Evolutionary conservation across 2,329 filamentous ascomycete species (phyloP).

Genomic region (Sporothrix dimorphospora): DNA sequence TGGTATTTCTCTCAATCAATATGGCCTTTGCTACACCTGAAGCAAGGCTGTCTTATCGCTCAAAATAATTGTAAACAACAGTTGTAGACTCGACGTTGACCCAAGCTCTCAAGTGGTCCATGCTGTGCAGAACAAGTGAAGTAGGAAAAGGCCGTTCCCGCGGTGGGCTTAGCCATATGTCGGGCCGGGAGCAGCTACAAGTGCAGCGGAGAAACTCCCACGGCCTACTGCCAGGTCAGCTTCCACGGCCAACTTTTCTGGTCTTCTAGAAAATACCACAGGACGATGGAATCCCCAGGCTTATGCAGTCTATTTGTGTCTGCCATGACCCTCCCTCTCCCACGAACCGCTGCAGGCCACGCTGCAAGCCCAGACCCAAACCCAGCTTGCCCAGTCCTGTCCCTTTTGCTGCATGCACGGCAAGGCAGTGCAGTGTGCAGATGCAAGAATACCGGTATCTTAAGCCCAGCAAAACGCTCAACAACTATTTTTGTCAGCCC

Average conservation of each 20-base stretch:
- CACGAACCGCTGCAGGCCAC: not conserved
- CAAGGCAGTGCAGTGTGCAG: not conserved
- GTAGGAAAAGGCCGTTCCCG: not conserved
- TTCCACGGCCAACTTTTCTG: not conserved
- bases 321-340: not conserved
- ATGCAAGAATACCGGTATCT: not conserved
- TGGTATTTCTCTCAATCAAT: too few species aligned
- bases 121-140: slow-evolving; percentile 7
- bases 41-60: too few species aligned
- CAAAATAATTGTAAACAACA: too few species aligned
- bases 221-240: not conserved
- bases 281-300: not conserved
- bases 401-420: not conserved
- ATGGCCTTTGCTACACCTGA: too few species aligned
- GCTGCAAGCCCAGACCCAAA: not conserved
- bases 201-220: not conserved
- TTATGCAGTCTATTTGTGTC: slow-evolving; percentile 1
- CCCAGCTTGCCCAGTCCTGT: not conserved
- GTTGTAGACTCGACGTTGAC: not conserved
- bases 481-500: not conserved
- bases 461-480: too few species aligned
- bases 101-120: not conserved
- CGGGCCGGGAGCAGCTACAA: not conserved
- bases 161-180: not conserved
- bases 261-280: not conserved